These are phyloP conservation scores for Lecanicillium sp. DNA, from an alignment of 2,329 filamentous ascomycete species.

Conservation along the genomic window DNA sequence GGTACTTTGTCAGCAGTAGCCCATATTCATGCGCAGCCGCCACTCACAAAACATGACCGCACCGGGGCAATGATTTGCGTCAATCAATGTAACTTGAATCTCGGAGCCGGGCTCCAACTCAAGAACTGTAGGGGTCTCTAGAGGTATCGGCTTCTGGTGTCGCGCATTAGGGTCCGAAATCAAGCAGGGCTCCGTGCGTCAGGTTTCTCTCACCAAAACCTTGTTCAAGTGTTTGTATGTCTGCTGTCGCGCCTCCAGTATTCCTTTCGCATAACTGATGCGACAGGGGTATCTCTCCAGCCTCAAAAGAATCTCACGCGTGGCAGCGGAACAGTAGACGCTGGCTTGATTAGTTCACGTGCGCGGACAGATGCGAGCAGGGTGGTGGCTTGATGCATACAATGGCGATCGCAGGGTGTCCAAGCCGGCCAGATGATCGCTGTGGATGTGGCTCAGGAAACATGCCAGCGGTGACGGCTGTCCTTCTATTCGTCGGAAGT, in stretches of 20 bases:
- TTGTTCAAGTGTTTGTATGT: conserved; percentile 71
- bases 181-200: too few species aligned
- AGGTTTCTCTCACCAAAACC: conserved; percentile 49
- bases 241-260: conserved; percentile 67
- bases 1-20: background rate
- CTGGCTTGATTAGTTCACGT: conserved; percentile 18
- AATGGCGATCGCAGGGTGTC: conserved; percentile 73
- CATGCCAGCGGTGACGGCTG: conserved; percentile 65
- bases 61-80: conserved; percentile 88
- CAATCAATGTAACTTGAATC: conserved; percentile 78
- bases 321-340: conserved; percentile 84
- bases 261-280: conserved; percentile 72
- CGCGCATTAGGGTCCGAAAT: background rate
- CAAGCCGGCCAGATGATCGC: conserved; percentile 78
- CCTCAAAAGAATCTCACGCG: conserved; percentile 70
- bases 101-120: conserved; percentile 62
- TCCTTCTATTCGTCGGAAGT: conserved; percentile 58
- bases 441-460: conserved; percentile 90
- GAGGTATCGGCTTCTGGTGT: conserved; percentile 65
- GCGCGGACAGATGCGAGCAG: background rate
- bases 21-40: too few species aligned
- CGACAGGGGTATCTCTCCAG: conserved; percentile 75
- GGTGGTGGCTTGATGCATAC: conserved; percentile 29
- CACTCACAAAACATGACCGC: conserved; percentile 76
- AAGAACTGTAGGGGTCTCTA: conserved; percentile 72